These are phyloP conservation scores for Pistacia integerrima DNA, from an alignment of 345 rosid species.

Conservation along the genomic window DNA sequence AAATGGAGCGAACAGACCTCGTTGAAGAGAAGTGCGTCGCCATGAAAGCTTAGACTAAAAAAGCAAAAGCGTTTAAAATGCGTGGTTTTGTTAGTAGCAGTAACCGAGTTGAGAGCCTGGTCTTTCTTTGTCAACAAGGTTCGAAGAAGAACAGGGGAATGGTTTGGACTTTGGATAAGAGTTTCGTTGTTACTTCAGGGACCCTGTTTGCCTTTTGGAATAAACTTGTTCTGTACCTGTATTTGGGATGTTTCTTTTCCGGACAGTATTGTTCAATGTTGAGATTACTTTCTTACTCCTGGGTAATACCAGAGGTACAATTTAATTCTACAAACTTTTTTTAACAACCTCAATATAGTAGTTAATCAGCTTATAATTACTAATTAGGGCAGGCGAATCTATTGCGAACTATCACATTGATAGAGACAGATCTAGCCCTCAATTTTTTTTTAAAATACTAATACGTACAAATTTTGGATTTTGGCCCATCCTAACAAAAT, in stretches of 20 bases:
- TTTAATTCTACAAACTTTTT: too few species aligned
- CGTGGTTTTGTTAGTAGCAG: background rate
- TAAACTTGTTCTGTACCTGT: background rate
- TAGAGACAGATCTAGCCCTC: too few species aligned
- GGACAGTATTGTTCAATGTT: too few species aligned
- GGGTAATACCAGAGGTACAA: too few species aligned
- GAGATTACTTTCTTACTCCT: too few species aligned
- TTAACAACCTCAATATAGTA: too few species aligned
- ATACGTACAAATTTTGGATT: too few species aligned
- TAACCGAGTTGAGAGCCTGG: background rate
- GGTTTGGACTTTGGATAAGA: constrained; percentile 29
- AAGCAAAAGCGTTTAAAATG: background rate
- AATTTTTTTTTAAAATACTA: too few species aligned
- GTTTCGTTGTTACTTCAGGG: background rate
- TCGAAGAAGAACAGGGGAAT: background rate
- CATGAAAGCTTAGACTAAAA: constrained; percentile 35
- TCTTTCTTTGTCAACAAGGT: constrained; percentile 10
- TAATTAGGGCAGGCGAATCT: too few species aligned
- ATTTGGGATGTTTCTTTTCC: background rate
- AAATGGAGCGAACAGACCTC: constrained; percentile 32
- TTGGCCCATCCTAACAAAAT: too few species aligned
- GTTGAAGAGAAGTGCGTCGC: constrained; percentile 55
- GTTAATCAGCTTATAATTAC: too few species aligned
- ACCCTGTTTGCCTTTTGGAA: background rate
- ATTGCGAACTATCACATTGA: too few species aligned